Evolutionary conservation across 2,329 filamentous ascomycete species (phyloP), one percentile per base, ranked within the genome.

Genomic region (Nothopassalora personata): DNA sequence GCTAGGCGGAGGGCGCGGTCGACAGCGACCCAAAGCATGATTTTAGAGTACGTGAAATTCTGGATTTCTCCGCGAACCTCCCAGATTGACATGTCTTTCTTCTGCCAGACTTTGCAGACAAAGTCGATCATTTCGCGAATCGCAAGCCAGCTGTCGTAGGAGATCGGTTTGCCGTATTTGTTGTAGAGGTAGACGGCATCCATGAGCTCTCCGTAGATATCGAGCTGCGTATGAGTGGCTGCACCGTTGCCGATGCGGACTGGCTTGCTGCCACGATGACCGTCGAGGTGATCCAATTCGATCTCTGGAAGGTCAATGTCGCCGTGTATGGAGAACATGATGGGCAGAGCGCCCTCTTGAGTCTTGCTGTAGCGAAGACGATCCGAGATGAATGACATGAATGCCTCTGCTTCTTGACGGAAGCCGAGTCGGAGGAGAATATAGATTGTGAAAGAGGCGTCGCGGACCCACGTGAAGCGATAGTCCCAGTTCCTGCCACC

Each of bases 1-100:
- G n/a, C 43, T 2, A 46, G 43, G 7, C 43, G 9, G 15, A 46
- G 43, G 8, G 43, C 43, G 19, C 43, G 43, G 43, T 92, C 89
- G 62, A 92, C 84, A 18, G 88, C 87, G 3, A 92, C 89, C 89
- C 88, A 92, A 23, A 92, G 80, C 86, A 91, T 89, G 63, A 92
- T 81, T 70, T 91, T 90, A n/a, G 86, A 89, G 73, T 91, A 92
- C 13, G 86, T 84, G 65, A 91, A 92, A 68, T 90, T 84, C 72
- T 91, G 88, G 70, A 88, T 88, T 67, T 85, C 77, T 64, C 88
- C 88, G 46, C 88, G 83, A 5, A 90, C 88, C 71, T 92, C 89
- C 89, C 88, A 91, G 67, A 91, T 92, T 2, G 87, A 90, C 87
- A 91, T 91, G 69, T 92, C 88, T 67, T 75, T 74, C 79, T 84